Percentiles rank a stretch among this genome's conserved stretches.
Conservation (phyloP, 208 protist species). For the Angomonas deanei region DNA sequence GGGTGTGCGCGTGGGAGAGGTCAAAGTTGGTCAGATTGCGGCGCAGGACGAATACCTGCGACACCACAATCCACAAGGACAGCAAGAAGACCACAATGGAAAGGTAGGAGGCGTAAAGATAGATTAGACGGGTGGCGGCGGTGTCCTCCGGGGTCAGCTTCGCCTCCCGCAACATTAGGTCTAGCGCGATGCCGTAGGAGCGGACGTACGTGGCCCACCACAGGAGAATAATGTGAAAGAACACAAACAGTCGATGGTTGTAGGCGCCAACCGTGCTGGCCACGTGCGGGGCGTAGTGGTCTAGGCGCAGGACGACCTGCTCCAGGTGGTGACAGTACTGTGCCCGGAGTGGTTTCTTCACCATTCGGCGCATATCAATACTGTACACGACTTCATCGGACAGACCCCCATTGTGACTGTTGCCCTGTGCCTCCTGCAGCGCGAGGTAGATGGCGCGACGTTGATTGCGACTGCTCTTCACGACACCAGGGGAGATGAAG, state of each 20-base stretch:
- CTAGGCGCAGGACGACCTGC: slow-evolving; percentile 1
- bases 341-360: background rate
- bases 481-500: slow-evolving; percentile 3
- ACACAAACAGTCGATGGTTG: background rate
- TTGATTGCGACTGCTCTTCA: background rate
- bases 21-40: slow-evolving; percentile 1
- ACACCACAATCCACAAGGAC: background rate
- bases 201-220: background rate
- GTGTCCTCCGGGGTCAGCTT: background rate
- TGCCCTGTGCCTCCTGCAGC: background rate
- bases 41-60: background rate
- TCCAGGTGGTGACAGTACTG: background rate
- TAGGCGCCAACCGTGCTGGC: slow-evolving; percentile 1
- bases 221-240: background rate
- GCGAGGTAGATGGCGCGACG: background rate
- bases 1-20: background rate
- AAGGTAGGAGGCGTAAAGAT: background rate
- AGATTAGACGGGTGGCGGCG: background rate
- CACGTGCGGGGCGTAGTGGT: slow-evolving; percentile 4
- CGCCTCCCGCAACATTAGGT: background rate
- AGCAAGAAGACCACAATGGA: background rate
- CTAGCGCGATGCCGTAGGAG: background rate
- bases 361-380: background rate
- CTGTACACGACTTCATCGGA: slow-evolving; percentile 1
- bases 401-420: background rate